Conservation (phyloP, 495 filamentous ascomycete species). For the Hyaloscypha hepaticicola region DNA sequence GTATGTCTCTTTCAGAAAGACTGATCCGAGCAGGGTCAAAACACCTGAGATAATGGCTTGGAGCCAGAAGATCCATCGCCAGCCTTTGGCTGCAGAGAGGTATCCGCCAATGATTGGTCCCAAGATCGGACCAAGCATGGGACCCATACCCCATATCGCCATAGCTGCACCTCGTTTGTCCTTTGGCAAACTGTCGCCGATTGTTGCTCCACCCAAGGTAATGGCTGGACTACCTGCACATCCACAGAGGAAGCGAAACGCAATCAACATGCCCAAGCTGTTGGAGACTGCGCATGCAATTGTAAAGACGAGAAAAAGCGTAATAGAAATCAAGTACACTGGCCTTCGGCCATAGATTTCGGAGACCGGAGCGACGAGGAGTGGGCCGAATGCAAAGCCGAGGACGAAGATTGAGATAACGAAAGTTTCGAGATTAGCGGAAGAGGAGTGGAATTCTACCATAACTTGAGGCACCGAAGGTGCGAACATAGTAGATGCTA, state of each 20-base stretch:
- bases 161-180: slow-evolving; percentile 65
- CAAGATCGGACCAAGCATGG: slow-evolving; percentile 63
- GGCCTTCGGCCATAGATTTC: slow-evolving; percentile 62
- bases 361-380: slow-evolving; percentile 59
- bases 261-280: slow-evolving; percentile 52
- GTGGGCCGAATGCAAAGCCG: slow-evolving; percentile 63
- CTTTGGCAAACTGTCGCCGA: slow-evolving; percentile 59
- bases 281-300: slow-evolving; percentile 55
- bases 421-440: slow-evolving; percentile 54
- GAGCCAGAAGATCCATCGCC: slow-evolving; percentile 70
- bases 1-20: slow-evolving; percentile 51
- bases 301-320: slow-evolving; percentile 56
- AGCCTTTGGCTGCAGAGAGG: slow-evolving; percentile 64
- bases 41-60: slow-evolving; percentile 56
- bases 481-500: slow-evolving; percentile 67
- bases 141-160: slow-evolving; percentile 60
- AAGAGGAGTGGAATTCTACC: slow-evolving; percentile 57
- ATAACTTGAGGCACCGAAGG: slow-evolving; percentile 59
- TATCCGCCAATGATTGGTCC: slow-evolving; percentile 65
- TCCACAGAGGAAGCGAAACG: slow-evolving; percentile 56
- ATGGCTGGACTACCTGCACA: slow-evolving; percentile 52
- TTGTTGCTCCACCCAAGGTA: slow-evolving; percentile 56
- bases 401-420: slow-evolving; percentile 73
- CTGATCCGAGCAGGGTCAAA: slow-evolving; percentile 36
- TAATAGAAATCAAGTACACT: slow-evolving; percentile 51